phyloP scores from a whole-genome alignment of 768 basidiomycete genomes.

The Heimioporus sp. region DNA sequence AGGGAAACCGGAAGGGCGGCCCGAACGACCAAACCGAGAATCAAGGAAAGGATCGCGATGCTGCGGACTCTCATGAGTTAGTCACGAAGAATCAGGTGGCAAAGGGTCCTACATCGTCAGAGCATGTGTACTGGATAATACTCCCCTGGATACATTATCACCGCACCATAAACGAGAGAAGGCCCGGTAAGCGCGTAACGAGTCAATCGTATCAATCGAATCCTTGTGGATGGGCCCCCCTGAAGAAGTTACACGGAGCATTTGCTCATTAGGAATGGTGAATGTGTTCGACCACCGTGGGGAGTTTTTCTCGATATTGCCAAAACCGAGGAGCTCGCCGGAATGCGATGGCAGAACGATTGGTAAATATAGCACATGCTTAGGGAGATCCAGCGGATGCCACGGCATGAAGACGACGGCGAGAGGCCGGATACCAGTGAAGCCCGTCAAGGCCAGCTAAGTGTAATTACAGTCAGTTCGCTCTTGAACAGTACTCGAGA shows the following conservation, averaged over 20 bases:
- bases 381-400: constrained; percentile 32
- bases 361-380: constrained; percentile 57
- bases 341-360: constrained; percentile 34
- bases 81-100: constrained; percentile 4
- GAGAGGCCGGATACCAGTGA: constrained; percentile 51
- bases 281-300: constrained; percentile 44
- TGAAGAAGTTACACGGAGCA: constrained; percentile 36
- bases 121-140: constrained; percentile 52
- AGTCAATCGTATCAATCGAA: constrained; percentile 41
- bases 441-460: constrained; percentile 41
- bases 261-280: constrained; percentile 39
- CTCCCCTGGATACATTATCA: constrained; percentile 34
- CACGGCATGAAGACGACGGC: constrained; percentile 69
- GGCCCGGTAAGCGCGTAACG: constrained; percentile 41
- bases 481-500: constrained; percentile 13
- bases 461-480: constrained; percentile 29
- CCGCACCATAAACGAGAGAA: constrained; percentile 44
- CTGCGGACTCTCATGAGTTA: constrained; percentile 35
- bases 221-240: constrained; percentile 43
- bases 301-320: constrained; percentile 21
- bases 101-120: constrained; percentile 58
- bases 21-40: constrained; percentile 51
- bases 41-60: constrained; percentile 64
- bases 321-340: constrained; percentile 23
- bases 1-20: constrained; percentile 21